These are phyloP conservation scores for Annulohypoxylon bovei DNA, from an alignment of 495 filamentous ascomycete genomes.

Conservation along the genomic window DNA sequence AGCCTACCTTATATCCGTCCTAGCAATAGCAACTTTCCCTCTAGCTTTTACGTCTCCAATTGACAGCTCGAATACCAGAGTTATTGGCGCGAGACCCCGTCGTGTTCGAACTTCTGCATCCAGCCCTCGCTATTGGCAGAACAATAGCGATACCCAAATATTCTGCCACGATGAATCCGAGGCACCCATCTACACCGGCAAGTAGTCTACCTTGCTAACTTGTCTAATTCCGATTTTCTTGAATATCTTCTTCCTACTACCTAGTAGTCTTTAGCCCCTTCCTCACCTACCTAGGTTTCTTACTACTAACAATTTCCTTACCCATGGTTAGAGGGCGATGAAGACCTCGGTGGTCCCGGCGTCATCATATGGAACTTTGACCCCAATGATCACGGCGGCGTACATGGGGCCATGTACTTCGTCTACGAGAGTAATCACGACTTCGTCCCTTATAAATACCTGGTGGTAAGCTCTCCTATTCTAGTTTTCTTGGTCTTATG, in stretches of 20 bases:
- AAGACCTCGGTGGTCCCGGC: slow-evolving; percentile 27
- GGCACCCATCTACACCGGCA: slow-evolving; percentile 26
- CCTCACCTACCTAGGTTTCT: background rate
- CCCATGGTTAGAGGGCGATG: slow-evolving; percentile 13
- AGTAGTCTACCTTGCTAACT: too few species aligned
- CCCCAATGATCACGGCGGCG: slow-evolving; percentile 17
- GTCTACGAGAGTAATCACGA: slow-evolving; percentile 35
- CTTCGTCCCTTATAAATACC: slow-evolving; percentile 34
- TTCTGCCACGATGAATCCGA: slow-evolving; percentile 29
- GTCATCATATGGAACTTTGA: slow-evolving; percentile 31
- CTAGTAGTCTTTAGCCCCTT: background rate
- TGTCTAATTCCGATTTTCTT: background rate
- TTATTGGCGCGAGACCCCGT: background rate
- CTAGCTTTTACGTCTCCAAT: background rate
- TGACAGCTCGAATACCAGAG: background rate
- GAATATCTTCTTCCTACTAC: background rate
- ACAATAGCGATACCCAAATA: slow-evolving; percentile 23
- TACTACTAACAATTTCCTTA: background rate
- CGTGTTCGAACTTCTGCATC: background rate
- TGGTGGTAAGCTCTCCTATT: background rate
- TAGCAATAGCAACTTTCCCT: background rate
- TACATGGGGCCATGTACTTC: slow-evolving; percentile 31
- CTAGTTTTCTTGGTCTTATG: background rate
- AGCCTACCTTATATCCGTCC: background rate
- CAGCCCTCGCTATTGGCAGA: slow-evolving; percentile 9